Conservation (phyloP, 2,329 filamentous ascomycete genomes). For the Cercospora berteroae region DNA sequence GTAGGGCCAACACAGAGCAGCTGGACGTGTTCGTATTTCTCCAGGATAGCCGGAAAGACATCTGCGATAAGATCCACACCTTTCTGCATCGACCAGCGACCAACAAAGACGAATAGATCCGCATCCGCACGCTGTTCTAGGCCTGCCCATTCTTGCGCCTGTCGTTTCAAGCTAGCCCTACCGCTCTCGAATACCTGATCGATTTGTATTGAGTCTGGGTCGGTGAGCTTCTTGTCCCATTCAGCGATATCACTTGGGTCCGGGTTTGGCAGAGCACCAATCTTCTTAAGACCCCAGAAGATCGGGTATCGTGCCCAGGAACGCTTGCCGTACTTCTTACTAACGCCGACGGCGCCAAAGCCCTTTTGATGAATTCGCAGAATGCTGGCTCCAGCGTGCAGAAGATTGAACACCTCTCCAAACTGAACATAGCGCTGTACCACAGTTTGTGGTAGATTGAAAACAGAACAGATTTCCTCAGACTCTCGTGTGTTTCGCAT, state of each 20-base stretch:
- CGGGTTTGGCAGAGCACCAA: slow-evolving; percentile 64
- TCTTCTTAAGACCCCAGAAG: slow-evolving; percentile 64
- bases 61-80: slow-evolving; percentile 67
- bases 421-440: slow-evolving; percentile 64
- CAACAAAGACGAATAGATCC: slow-evolving; percentile 67
- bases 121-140: slow-evolving; percentile 61
- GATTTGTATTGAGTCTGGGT: slow-evolving; percentile 51
- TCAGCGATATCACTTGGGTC: slow-evolving; percentile 64
- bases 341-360: slow-evolving; percentile 66
- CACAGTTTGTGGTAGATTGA: slow-evolving; percentile 58
- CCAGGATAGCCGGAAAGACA: slow-evolving; percentile 62
- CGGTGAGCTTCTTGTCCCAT: slow-evolving; percentile 56
- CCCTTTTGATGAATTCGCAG: slow-evolving; percentile 65
- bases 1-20: slow-evolving; percentile 63
- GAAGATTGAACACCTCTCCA: slow-evolving; percentile 66
- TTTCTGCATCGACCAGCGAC: slow-evolving; percentile 68
- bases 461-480: slow-evolving; percentile 63
- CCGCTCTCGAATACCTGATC: slow-evolving; percentile 56
- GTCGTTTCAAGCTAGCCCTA: slow-evolving; percentile 55
- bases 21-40: slow-evolving; percentile 59
- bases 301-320: slow-evolving; percentile 66
- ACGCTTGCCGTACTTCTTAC: slow-evolving; percentile 66
- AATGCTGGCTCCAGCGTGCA: slow-evolving; percentile 66
- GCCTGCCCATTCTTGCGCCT: slow-evolving; percentile 67
- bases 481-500: slow-evolving; percentile 62